Evolutionary conservation across 2,329 filamentous ascomycete genomes (phyloP).

Genomic region (Ascochyta pisi): DNA sequence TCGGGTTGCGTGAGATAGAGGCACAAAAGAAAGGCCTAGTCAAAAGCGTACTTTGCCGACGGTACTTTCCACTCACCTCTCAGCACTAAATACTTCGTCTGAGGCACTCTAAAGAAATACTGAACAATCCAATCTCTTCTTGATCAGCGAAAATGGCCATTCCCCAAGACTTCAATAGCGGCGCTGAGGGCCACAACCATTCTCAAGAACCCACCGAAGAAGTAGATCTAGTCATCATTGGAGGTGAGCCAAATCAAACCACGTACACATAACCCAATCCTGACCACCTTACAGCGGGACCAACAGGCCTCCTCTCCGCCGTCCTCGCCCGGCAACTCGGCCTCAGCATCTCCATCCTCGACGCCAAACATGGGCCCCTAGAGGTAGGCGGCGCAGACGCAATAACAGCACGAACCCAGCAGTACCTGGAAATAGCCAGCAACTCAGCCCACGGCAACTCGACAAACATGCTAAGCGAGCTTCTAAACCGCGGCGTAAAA

Average conservation of each 20-base stretch:
- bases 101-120: not conserved
- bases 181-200: not conserved
- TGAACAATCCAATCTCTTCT: not conserved
- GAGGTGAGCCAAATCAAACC: constrained; percentile 11
- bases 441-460: constrained; percentile 41
- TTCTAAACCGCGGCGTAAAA: constrained; percentile 54
- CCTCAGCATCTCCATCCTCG: constrained; percentile 52
- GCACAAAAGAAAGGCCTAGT: not conserved
- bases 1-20: not conserved
- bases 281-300: constrained; percentile 47
- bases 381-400: constrained; percentile 57
- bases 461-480: constrained; percentile 29
- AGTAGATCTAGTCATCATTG: constrained; percentile 24
- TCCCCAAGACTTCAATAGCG: not conserved
- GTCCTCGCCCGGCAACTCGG: constrained; percentile 54
- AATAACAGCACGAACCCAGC: constrained; percentile 58
- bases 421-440: constrained; percentile 56
- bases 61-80: not conserved
- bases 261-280: not conserved
- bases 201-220: constrained; percentile 2
- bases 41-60: not conserved
- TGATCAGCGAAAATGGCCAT: constrained; percentile 3
- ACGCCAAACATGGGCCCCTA: constrained; percentile 48
- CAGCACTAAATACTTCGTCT: not conserved
- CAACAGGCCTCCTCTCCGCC: constrained; percentile 56